Evolutionary conservation across 1,284 basidiomycete species (phyloP).

Genomic region (Ganoderma multipileum): DNA sequence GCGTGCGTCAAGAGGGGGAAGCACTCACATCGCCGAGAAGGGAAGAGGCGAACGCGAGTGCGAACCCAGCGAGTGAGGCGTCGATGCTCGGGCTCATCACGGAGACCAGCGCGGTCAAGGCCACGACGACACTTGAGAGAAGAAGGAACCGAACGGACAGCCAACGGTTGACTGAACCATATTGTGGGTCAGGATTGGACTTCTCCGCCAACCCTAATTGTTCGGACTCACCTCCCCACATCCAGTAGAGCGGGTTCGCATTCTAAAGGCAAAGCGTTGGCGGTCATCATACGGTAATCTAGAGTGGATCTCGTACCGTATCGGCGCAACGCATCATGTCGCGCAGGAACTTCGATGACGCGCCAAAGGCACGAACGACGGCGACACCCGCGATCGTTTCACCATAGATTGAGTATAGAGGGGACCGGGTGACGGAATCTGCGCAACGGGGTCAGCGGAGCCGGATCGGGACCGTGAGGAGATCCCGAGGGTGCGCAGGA

Average conservation of each 20-base stretch:
- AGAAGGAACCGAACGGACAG: constrained; percentile 85
- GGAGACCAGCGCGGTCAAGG: constrained; percentile 72
- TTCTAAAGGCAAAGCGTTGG: constrained; percentile 54
- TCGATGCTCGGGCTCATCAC: constrained; percentile 75
- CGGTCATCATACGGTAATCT: constrained; percentile 23
- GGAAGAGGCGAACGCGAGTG: constrained; percentile 81
- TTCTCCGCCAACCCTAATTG: neutral
- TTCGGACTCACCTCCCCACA: constrained; percentile 74
- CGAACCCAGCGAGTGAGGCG: constrained; percentile 85
- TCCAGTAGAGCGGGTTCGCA: constrained; percentile 83
- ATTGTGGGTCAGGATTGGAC: constrained; percentile 20
- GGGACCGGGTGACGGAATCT: constrained; percentile 91
- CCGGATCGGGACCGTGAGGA: constrained; percentile 23
- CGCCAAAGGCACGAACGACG: constrained; percentile 89
- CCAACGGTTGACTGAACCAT: constrained; percentile 76
- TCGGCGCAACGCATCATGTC: constrained; percentile 89
- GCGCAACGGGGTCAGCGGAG: constrained; percentile 15
- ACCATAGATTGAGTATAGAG: constrained; percentile 91
- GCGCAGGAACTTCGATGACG: constrained; percentile 84
- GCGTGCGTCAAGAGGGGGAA: neutral
- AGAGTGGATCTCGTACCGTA: constrained; percentile 50
- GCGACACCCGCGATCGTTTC: constrained; percentile 91
- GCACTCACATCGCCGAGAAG: constrained; percentile 75
- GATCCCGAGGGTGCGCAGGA: constrained; percentile 17
- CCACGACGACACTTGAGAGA: constrained; percentile 76